Conservation (phyloP, 1,139 yeast genomes). For the Pichia sorboxylosa region DNA sequence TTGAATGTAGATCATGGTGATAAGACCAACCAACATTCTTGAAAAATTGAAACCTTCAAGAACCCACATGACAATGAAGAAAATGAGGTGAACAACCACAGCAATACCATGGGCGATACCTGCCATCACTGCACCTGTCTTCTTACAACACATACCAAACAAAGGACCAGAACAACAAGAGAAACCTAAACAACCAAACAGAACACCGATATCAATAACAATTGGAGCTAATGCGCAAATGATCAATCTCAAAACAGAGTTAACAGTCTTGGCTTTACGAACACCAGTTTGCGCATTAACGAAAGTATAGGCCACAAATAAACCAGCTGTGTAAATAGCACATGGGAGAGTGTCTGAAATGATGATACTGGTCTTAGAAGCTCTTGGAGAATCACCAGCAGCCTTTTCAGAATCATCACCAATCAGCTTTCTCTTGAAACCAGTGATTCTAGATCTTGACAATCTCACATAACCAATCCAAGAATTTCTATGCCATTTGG, state of each 20-base stretch:
- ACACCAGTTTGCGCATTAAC: constrained; percentile 98
- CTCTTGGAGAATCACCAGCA: constrained; percentile 91
- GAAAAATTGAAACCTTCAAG: constrained; percentile 85
- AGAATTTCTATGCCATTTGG: constrained; percentile 97
- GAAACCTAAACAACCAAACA: constrained; percentile 60
- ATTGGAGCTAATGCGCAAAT: constrained; percentile 90
- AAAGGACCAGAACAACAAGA: constrained; percentile 98
- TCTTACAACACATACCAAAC: constrained; percentile 90
- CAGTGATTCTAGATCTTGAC: constrained; percentile 93
- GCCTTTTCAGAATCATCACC: constrained; percentile 88
- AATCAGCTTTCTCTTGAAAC: constrained; percentile 85
- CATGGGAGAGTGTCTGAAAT: constrained; percentile 85
- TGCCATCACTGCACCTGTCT: constrained; percentile 95
- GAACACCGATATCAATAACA: constrained; percentile 77
- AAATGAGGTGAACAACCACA: constrained; percentile 70
- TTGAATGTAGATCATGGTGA: constrained; percentile 78
- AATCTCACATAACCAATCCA: constrained; percentile 98
- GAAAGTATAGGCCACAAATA: constrained; percentile 83
- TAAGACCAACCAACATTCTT: constrained; percentile 78
- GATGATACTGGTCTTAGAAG: constrained; percentile 78
- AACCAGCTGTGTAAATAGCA: constrained; percentile 75
- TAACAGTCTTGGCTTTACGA: constrained; percentile 44
- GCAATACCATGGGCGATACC: constrained; percentile 95
- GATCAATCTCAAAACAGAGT: constrained; percentile 74
- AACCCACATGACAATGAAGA: constrained; percentile 96